Evolutionary conservation across 1,139 yeast species (phyloP), one percentile per base, ranked within the genome.

Genomic region (Pichia sp.): DNA sequence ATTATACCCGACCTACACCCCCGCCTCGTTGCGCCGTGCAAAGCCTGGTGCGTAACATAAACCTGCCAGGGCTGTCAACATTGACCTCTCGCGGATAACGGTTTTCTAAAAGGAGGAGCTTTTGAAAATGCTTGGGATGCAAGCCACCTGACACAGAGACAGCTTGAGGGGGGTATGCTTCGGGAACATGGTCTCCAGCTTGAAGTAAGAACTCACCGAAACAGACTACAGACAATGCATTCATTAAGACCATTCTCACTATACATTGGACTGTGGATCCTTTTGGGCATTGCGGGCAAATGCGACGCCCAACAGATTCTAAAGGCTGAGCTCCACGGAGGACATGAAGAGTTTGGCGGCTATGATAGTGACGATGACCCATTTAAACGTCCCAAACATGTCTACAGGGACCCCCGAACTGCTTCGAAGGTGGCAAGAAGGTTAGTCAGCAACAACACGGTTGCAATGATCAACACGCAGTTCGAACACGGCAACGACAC

Each of bases 331-430:
- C 36, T 26, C 4, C 23, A 43, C 13, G 38, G 38, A 26, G 45
- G 19, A 40, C 3, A 19, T 3, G 23, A 19, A 19, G 23, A 19
- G 23, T n/a, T n/a, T n/a, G n/a, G n/a, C n/a, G n/a, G n/a, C n/a
- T n/a, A n/a, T n/a, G n/a, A n/a, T n/a, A 6, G 29, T 1, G 11
- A 15, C 13, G 38, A n/a, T 26, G 41, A 48, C 19, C 48, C 46
- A 11, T 52, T 52, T 23, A 44, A 52, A 31, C 44, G 34, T 13
- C 54, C 54, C 19, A 52, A 49, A 13, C 40, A 45, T 3, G 49
- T 26, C 29, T 52, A 52, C 40, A 30, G 36, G 23, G 55, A 52
- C 26, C 13, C 26, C 11, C 8, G 16, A 1, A 52, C 43, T 11
- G 55, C 52, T 3, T 43, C 52, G 19, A 31, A 45, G 8, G 32